Conservation (phyloP, 805 yeast species). For the Kregervanrija pseudodelftensis region DNA sequence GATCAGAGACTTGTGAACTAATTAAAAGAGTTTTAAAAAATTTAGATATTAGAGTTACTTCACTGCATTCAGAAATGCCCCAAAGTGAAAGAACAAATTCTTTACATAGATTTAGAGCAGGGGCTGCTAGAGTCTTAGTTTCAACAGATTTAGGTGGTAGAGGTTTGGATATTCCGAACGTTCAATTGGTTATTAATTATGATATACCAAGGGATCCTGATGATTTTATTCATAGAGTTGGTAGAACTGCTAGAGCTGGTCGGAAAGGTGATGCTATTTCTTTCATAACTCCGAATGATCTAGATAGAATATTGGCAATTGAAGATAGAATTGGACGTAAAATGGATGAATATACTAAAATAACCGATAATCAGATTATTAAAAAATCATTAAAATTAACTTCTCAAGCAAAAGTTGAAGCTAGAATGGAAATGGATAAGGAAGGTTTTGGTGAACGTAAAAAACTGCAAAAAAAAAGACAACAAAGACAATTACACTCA, state of each 20-base stretch:
- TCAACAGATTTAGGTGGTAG: conserved; percentile 96
- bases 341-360: conserved; percentile 65
- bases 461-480: conserved; percentile 15
- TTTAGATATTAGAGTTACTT: conserved; percentile 74
- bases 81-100: conserved; percentile 89
- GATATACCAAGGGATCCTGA: conserved; percentile 82
- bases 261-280: conserved; percentile 77
- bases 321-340: conserved; percentile 78
- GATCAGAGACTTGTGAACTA: conserved; percentile 86
- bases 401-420: conserved; percentile 82
- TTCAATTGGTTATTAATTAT: conserved; percentile 68
- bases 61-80: conserved; percentile 91
- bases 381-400: conserved; percentile 62
- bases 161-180: conserved; percentile 79
- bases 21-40: conserved; percentile 68
- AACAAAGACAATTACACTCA: conserved; percentile 1
- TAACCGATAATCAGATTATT: conserved; percentile 72
- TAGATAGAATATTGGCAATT: conserved; percentile 71
- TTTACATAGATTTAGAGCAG: conserved; percentile 86
- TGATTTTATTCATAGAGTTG: conserved; percentile 82
- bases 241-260: conserved; percentile 98
- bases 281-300: conserved; percentile 80
- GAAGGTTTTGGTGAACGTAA: conserved; percentile 74
- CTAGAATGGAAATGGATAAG: conserved; percentile 87
- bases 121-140: conserved; percentile 84